Evolutionary conservation across 106 monocot genomes (phyloP).

Genomic region (Dendrobium catenatum): DNA sequence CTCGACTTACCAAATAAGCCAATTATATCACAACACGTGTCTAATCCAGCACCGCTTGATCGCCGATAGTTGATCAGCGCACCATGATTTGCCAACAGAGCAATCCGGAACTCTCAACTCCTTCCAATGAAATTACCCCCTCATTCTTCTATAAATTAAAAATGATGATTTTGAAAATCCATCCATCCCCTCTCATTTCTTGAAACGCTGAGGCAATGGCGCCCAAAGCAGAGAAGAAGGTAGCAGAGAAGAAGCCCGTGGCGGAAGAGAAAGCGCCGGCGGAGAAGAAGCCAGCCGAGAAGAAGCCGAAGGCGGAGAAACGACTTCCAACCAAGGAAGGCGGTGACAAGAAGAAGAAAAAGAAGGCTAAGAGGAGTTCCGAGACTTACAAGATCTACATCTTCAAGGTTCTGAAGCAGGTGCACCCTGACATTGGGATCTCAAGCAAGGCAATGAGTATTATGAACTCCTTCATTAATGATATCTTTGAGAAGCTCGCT

Average conservation of each 20-base stretch:
- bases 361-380: slow-evolving; percentile 18
- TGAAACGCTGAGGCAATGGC: neutral
- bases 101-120: too few species aligned
- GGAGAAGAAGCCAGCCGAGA: neutral
- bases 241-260: neutral
- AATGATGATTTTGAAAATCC: too few species aligned
- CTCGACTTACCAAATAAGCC: too few species aligned
- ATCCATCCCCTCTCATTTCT: too few species aligned
- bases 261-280: neutral
- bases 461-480: too few species aligned
- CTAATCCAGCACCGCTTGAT: too few species aligned
- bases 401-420: slow-evolving; percentile 72
- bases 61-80: too few species aligned
- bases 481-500: slow-evolving; percentile 29
- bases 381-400: slow-evolving; percentile 73
- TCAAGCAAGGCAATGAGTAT: too few species aligned
- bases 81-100: too few species aligned
- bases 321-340: neutral
- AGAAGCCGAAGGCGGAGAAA: neutral
- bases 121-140: too few species aligned
- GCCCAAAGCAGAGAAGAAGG: neutral
- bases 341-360: slow-evolving; percentile 12
- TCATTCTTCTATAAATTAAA: too few species aligned
- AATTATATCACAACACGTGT: too few species aligned
- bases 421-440: slow-evolving; percentile 35